phyloP scores from a whole-genome alignment of 352 stramenopile species.

The Phytophthora uliginosa region DNA sequence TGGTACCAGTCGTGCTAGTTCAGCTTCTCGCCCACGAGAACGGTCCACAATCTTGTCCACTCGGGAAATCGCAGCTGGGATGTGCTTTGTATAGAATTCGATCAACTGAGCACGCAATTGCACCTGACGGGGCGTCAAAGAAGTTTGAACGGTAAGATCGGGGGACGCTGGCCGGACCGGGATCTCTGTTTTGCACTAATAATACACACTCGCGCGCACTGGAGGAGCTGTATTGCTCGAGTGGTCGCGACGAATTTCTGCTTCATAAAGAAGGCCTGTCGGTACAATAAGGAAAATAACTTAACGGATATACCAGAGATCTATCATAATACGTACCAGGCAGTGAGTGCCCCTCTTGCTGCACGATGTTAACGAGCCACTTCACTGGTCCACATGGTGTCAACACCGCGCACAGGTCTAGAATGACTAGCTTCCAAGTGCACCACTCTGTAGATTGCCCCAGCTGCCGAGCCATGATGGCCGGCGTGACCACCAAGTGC shows the following conservation, averaged over 20 bases:
- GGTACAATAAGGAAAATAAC: background rate
- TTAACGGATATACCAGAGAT: no score
- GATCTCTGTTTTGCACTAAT: conserved; percentile 72
- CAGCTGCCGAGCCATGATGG: conserved; percentile 99
- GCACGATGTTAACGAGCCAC: conserved; percentile 96
- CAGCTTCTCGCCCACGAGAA: conserved; percentile 76
- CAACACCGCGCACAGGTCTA: conserved; percentile 99
- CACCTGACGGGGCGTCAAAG: conserved; percentile 35
- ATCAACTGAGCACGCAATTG: conserved; percentile 55
- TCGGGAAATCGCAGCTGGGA: conserved; percentile 65
- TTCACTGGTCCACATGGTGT: conserved; percentile 99
- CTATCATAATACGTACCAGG: conserved; percentile 68
- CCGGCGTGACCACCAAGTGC: conserved; percentile 96
- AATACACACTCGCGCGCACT: conserved; percentile 63
- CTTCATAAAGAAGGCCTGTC: conserved; percentile 78
- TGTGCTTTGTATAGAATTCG: conserved; percentile 78
- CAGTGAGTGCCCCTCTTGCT: conserved; percentile 90
- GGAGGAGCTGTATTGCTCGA: conserved; percentile 20
- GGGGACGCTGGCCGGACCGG: conserved; percentile 28
- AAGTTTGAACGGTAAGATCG: background rate
- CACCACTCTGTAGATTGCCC: conserved; percentile 97
- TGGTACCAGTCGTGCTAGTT: conserved; percentile 79
- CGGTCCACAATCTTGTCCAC: conserved; percentile 81
- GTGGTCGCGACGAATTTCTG: conserved; percentile 64
- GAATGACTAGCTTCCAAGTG: conserved; percentile 94